Conservation (phyloP, 2,329 filamentous ascomycete genomes). For the Stagonosporopsis vannaccii region DNA sequence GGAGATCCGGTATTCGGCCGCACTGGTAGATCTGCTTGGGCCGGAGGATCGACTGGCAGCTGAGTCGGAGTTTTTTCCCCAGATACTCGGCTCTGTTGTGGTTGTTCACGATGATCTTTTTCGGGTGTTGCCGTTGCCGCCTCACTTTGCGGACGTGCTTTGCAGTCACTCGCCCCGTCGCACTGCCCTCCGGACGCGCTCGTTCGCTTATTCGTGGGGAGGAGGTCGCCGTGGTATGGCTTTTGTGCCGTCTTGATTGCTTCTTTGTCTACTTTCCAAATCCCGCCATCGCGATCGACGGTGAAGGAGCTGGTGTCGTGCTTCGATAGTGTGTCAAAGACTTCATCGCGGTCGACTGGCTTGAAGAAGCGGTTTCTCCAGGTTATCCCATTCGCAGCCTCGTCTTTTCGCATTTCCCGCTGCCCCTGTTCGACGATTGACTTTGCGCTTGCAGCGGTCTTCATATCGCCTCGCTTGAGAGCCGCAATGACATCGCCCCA, state of each 20-base stretch:
- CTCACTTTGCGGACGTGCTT: conserved; percentile 1
- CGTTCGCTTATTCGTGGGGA: conserved; percentile 34
- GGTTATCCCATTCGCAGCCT: conserved; percentile 43
- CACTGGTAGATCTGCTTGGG: conserved; percentile 3
- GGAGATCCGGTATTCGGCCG: conserved; percentile 1
- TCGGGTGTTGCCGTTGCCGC: neutral
- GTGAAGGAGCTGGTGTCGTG: conserved; percentile 31
- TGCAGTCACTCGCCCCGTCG: neutral
- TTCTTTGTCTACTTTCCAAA: conserved; percentile 44
- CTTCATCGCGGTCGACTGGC: conserved; percentile 34
- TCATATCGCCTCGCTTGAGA: conserved; percentile 53
- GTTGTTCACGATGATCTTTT: conserved; percentile 2
- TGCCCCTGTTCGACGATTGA: conserved; percentile 49
- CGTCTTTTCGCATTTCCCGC: conserved; percentile 51
- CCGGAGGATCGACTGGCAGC: conserved; percentile 6
- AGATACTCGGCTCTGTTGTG: neutral
- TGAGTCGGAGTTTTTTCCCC: conserved; percentile 12
- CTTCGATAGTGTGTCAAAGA: conserved; percentile 35
- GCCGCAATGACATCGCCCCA: conserved; percentile 53
- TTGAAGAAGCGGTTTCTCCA: conserved; percentile 54
- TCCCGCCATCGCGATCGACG: conserved; percentile 34
- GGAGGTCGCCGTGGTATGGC: conserved; percentile 40
- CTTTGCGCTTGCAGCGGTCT: conserved; percentile 42
- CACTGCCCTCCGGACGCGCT: neutral
- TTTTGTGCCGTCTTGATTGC: conserved; percentile 30